Evolutionary conservation across 495 filamentous ascomycete genomes (phyloP).

Genomic region (Chaetomium cochliodes): DNA sequence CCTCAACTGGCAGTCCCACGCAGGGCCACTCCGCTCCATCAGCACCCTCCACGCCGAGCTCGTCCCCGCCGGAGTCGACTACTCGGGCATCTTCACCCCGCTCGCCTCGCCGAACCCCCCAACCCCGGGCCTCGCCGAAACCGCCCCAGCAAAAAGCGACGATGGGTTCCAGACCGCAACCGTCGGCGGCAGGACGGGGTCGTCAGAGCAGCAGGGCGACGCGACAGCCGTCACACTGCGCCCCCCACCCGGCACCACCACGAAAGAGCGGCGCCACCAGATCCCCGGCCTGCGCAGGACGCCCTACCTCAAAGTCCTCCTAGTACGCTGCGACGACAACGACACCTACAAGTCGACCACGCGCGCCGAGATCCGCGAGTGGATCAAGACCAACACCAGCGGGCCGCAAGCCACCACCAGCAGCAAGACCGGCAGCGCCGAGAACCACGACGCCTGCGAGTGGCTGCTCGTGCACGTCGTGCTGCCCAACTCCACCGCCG

Average conservation of each 20-base stretch:
- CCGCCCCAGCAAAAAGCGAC: slow-evolving; percentile 42
- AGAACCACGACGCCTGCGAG: slow-evolving; percentile 94
- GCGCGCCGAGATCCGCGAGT: slow-evolving; percentile 77
- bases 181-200: slow-evolving; percentile 29
- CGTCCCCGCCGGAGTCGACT: slow-evolving; percentile 53
- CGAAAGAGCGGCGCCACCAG: slow-evolving; percentile 75
- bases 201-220: slow-evolving; percentile 39
- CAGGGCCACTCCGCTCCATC: slow-evolving; percentile 86
- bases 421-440: slow-evolving; percentile 48
- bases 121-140: slow-evolving; percentile 37
- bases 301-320: slow-evolving; percentile 86
- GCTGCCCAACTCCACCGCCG: slow-evolving; percentile 72
- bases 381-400: slow-evolving; percentile 75
- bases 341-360: slow-evolving; percentile 83
- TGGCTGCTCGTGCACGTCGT: slow-evolving; percentile 94
- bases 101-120: slow-evolving; percentile 39
- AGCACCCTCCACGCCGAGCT: slow-evolving; percentile 88
- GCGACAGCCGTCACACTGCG: slow-evolving; percentile 25
- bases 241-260: slow-evolving; percentile 24
- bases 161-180: slow-evolving; percentile 54
- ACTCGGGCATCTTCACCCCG: slow-evolving; percentile 40
- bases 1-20: slow-evolving; percentile 94
- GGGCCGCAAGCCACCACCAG: slow-evolving; percentile 51
- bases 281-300: slow-evolving; percentile 92
- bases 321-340: slow-evolving; percentile 90